These are phyloP conservation scores for Oryza officinalis DNA, from an alignment of 176 grass and related monocot genomes.

Conservation along the genomic window DNA sequence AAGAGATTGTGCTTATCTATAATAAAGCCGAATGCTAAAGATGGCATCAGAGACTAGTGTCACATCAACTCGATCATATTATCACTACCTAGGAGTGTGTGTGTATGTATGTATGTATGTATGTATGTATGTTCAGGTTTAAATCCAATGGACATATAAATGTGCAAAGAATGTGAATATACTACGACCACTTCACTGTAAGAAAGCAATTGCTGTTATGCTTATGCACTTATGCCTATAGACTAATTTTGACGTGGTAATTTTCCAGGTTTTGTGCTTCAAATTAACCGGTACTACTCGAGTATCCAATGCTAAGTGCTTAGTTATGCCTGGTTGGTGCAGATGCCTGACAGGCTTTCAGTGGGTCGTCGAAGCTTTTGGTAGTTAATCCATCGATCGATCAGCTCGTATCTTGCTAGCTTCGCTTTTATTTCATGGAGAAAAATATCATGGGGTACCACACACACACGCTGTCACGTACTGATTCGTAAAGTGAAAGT, in stretches of 20 bases:
- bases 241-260: neutral
- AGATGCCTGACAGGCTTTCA: neutral
- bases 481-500: neutral
- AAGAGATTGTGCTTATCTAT: neutral
- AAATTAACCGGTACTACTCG: neutral
- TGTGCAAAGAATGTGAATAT: neutral
- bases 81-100: neutral
- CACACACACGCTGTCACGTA: neutral
- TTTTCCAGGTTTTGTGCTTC: neutral
- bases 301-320: neutral
- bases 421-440: neutral
- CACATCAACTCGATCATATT: neutral
- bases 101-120: too few species aligned
- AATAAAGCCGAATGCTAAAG: neutral
- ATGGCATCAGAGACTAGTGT: neutral
- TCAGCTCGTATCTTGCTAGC: neutral
- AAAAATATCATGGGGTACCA: neutral
- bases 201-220: neutral
- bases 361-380: neutral
- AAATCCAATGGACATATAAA: neutral
- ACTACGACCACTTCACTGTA: neutral
- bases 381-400: constrained; percentile 18
- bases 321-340: too few species aligned
- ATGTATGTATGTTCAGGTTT: neutral
- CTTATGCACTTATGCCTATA: neutral